These are phyloP conservation scores for Kodamaea leandrae DNA, from an alignment of 805 yeast species.

Conservation along the genomic window DNA sequence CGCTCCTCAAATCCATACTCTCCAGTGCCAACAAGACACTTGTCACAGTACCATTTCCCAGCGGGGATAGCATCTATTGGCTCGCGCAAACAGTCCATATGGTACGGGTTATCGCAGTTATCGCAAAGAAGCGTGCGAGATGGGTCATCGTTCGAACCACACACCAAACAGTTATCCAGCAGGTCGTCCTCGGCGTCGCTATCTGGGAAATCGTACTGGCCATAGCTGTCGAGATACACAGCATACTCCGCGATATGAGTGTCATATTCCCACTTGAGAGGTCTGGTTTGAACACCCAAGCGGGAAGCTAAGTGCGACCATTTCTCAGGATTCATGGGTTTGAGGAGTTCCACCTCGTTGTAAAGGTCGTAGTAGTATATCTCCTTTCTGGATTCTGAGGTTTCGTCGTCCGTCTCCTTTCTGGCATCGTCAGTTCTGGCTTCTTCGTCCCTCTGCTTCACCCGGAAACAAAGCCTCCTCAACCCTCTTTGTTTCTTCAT, in stretches of 20 bases:
- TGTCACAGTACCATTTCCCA: slow-evolving; percentile 76
- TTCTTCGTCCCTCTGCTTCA: background rate
- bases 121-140: slow-evolving; percentile 59
- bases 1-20: slow-evolving; percentile 83
- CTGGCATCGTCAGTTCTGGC: background rate
- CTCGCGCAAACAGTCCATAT: slow-evolving; percentile 63
- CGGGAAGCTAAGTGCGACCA: slow-evolving; percentile 5
- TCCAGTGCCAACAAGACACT: slow-evolving; percentile 82
- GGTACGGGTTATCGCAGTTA: slow-evolving; percentile 70
- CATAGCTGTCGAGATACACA: slow-evolving; percentile 25
- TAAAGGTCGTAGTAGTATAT: slow-evolving; percentile 41
- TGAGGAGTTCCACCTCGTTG: slow-evolving; percentile 26
- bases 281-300: slow-evolving; percentile 3
- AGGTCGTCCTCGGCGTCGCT: slow-evolving; percentile 23
- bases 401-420: background rate
- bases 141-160: slow-evolving; percentile 47
- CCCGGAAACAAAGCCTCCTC: slow-evolving; percentile 7
- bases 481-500: slow-evolving; percentile 36
- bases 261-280: slow-evolving; percentile 24
- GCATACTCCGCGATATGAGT: slow-evolving; percentile 31
- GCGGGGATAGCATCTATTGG: slow-evolving; percentile 52
- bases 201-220: slow-evolving; percentile 31
- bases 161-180: slow-evolving; percentile 44
- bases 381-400: slow-evolving; percentile 5
- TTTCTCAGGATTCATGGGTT: slow-evolving; percentile 8